A percentile compares a stretch with the other conserved stretches of the same genome.
Conservation (phyloP, 2,329 filamentous ascomycete genomes). For the Claviceps fusiformis region DNA sequence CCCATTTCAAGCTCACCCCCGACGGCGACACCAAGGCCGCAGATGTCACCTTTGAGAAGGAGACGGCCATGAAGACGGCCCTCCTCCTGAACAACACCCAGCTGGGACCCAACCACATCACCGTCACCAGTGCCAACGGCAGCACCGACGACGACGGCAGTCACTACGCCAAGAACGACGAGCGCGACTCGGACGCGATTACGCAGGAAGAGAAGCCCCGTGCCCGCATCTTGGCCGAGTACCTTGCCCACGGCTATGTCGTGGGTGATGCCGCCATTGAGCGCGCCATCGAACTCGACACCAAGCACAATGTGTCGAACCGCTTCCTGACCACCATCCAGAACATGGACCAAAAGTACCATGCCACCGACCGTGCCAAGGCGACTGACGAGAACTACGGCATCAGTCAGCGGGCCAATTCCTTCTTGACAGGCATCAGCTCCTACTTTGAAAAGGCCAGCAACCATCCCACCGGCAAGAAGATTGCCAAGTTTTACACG, state of each 20-base stretch:
- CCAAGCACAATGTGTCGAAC: slow-evolving; percentile 72
- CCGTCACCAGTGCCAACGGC: slow-evolving; percentile 53
- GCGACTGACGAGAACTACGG: slow-evolving; percentile 76
- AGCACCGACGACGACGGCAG: slow-evolving; percentile 50
- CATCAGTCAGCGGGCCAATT: slow-evolving; percentile 59
- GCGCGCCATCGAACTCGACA: slow-evolving; percentile 74
- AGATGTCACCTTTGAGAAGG: slow-evolving; percentile 92
- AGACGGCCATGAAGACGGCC: slow-evolving; percentile 91
- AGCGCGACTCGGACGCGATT: slow-evolving; percentile 54
- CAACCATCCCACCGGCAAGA: slow-evolving; percentile 76
- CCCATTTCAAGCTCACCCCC: slow-evolving; percentile 60
- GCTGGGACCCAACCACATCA: slow-evolving; percentile 75
- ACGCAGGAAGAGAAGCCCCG: slow-evolving; percentile 95
- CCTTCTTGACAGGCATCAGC: slow-evolving; percentile 49
- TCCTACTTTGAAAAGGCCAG: slow-evolving; percentile 94
- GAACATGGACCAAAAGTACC: slow-evolving; percentile 71
- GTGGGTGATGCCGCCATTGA: slow-evolving; percentile 64
- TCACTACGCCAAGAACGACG: slow-evolving; percentile 37
- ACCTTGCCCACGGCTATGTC: slow-evolving; percentile 87
- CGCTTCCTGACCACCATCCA: slow-evolving; percentile 67
- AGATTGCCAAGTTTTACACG: slow-evolving; percentile 77
- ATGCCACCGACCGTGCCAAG: slow-evolving; percentile 76
- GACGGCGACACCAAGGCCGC: slow-evolving; percentile 62
- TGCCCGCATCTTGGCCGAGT: slow-evolving; percentile 85
- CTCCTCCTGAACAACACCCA: slow-evolving; percentile 95